These are phyloP conservation scores for Hypoxylon sp. DNA, from an alignment of 2,329 filamentous ascomycete species.

Conservation along the genomic window DNA sequence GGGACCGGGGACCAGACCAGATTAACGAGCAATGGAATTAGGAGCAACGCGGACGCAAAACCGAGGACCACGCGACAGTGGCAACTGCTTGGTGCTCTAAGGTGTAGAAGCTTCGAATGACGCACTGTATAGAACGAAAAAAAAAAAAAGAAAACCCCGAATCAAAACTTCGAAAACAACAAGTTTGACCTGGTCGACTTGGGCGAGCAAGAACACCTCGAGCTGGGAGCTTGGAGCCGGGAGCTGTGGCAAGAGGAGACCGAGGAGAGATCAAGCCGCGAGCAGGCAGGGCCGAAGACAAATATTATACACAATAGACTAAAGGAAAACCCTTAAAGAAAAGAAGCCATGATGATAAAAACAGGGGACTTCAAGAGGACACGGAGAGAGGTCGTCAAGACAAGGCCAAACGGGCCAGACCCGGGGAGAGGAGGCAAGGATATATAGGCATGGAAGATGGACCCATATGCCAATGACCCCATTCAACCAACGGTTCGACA, in stretches of 20 bases:
- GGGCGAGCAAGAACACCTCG: slow-evolving; percentile 22
- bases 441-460: slow-evolving; percentile 57
- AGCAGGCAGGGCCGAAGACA: slow-evolving; percentile 34
- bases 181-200: slow-evolving; percentile 37
- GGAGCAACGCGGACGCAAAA: slow-evolving; percentile 37
- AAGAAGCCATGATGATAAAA: slow-evolving; percentile 56
- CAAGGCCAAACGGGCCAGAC: slow-evolving; percentile 47
- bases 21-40: slow-evolving; percentile 34
- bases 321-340: slow-evolving; percentile 52
- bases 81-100: slow-evolving; percentile 24
- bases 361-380: slow-evolving; percentile 51
- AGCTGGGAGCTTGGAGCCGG: slow-evolving; percentile 11
- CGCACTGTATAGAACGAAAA: slow-evolving; percentile 36
- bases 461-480: slow-evolving; percentile 48
- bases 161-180: slow-evolving; percentile 38
- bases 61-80: slow-evolving; percentile 39
- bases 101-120: slow-evolving; percentile 32
- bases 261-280: slow-evolving; percentile 17
- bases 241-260: slow-evolving; percentile 20
- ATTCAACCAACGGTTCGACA: slow-evolving; percentile 46
- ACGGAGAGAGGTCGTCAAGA: slow-evolving; percentile 43
- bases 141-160: slow-evolving; percentile 40
- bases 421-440: slow-evolving; percentile 57
- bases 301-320: slow-evolving; percentile 50
- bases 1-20: slow-evolving; percentile 21